Base-by-base conservation (phyloP, 176 grass and related monocot species). In the Paspalum vaginatum region DNA sequence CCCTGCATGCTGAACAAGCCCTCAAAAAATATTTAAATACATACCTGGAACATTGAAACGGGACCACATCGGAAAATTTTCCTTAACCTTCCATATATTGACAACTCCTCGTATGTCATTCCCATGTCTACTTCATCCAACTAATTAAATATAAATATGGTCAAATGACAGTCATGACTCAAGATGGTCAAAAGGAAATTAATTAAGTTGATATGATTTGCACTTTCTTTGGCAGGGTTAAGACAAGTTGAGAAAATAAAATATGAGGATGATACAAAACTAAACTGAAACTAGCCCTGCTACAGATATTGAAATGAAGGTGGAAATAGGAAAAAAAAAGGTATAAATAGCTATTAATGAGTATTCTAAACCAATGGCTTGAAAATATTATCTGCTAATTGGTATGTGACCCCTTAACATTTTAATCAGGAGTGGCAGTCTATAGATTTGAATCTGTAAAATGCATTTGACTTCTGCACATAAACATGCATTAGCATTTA, bases 101-200 rank as follows among this genome's bases (percentile, higher is more conserved):
- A 98, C 73, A 98, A 81, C 62, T 98, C 95, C 75, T 98, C 92
- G 17, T 98, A 98, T 18, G 95, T 95, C 95, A 98, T 98, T 79
- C 95, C 95, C 95, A 98, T 98, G 80, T 98, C 95, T 49, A 98
- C 86, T 87, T 98, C 95, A 93, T 98, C 95, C 78, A 98, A 84
- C 95, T 98, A 73, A 58, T 63, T 46, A 61, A 44, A 88, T 27
- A 91, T 5, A 84, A 79, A 78, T 51, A 87, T 65, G 14, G n/a
- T 81, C 24, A 68, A 47, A 85, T 68, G 6, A 41, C 58, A 72
- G 68, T 32, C 32, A 32, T 32, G 53, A 89, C 20, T 12, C 9
- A 77, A 56, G 52, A 79, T 1, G 21, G 41, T 67, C 20, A 70
- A 62, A n/a, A 16, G 67, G 20, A 70, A 48, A 49, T 48, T 9